Evolutionary conservation across 441 rosid species (phyloP).

Genomic region (Populus hybrid): DNA sequence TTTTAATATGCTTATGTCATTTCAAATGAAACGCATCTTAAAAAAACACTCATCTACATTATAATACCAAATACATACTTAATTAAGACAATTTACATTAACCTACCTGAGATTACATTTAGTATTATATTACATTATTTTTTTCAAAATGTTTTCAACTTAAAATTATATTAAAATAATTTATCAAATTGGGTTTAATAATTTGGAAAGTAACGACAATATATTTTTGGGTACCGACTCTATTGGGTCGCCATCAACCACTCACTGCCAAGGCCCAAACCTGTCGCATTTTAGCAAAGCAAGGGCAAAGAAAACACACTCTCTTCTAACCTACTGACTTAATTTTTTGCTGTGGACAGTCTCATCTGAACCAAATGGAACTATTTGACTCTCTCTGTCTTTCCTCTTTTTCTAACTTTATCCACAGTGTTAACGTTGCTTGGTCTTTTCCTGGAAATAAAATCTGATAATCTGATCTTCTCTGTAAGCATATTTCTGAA

Average conservation of each 20-base stretch:
- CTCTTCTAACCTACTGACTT: not conserved
- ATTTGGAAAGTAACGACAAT: not conserved
- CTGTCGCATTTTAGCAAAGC: conserved; percentile 35
- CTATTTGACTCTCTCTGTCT: not conserved
- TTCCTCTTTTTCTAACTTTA: conserved; percentile 30
- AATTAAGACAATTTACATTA: too few species aligned
- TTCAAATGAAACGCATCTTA: too few species aligned
- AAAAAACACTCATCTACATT: too few species aligned
- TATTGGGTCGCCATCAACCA: conserved; percentile 18
- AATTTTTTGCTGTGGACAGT: not conserved
- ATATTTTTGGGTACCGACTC: conserved; percentile 11
- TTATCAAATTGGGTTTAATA: too few species aligned
- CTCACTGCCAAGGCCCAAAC: conserved; percentile 11
- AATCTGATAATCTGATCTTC: conserved; percentile 37
- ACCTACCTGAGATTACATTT: too few species aligned
- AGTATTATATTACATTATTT: too few species aligned
- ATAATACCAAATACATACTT: too few species aligned
- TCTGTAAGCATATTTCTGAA: conserved; percentile 25
- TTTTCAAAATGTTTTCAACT: too few species aligned
- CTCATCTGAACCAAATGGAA: conserved; percentile 3
- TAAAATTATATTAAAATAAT: too few species aligned
- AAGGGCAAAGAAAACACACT: not conserved
- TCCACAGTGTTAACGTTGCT: conserved; percentile 43
- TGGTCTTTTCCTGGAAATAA: conserved; percentile 41
- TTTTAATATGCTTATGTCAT: too few species aligned